Evolutionary conservation across 148 eudicot genomes (phyloP), one percentile per base, ranked within the genome.

Genomic region (Rheum nobile): DNA sequence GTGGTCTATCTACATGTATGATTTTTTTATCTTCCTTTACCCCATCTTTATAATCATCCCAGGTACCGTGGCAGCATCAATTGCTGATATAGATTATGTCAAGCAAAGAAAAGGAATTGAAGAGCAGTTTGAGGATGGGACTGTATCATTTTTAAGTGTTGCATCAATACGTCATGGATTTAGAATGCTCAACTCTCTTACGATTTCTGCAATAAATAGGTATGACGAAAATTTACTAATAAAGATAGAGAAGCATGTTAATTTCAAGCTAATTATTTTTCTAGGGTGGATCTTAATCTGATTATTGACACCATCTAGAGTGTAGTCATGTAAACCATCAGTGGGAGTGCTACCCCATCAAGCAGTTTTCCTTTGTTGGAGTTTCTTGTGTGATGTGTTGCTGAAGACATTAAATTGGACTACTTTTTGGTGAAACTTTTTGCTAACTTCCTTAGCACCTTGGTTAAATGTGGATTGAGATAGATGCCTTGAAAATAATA

Each of bases 61-160:
- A 92, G 98, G 98, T 73, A 94, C 98, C 72, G 98, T 94, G 73
- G 93, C 97, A 24, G 91, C 98, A 74, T 89, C 98, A 26, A 89
- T 94, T 82, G 97, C 98, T 71, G 98, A 94, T 77, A 78, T 94
- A 50, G 98, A 94, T 78, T 88, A 86, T 79, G 87, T 88, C 75
- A 88, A 83, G 84, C 89, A 89, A 78, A 88, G 98, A 86, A 90
- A 86, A 41, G 90, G 89, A 42, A 71, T 87, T 75, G 97, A 91
- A 83, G 97, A 94, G 74, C 80, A 72, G 29, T 89, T 94, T 75
- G 98, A 94, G 88, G 96, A 94, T 82, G 98, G 98, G 54, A 91
- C 93, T 65, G 57, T 84, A 55, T 88, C 98, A 37, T 94, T 89
- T 77, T 79, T 91, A 82, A 94, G 93, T 88, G 87, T 94, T 76